phyloP scores from a whole-genome alignment of 2,329 filamentous ascomycete species.

The Monilinia polystroma region DNA sequence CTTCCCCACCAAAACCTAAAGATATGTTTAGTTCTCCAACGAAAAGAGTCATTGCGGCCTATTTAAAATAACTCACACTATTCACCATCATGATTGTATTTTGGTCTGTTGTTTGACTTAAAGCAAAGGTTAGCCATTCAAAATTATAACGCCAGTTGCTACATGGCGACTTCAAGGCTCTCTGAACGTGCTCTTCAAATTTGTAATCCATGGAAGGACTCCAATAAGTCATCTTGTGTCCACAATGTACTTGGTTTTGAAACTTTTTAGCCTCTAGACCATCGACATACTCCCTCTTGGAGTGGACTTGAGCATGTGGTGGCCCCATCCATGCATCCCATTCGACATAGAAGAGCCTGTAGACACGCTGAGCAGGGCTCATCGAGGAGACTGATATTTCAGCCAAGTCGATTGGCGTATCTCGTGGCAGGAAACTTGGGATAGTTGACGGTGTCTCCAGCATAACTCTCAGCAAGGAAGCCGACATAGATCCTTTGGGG shows the following conservation, averaged over 20 bases:
- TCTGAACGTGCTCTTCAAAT: conserved; percentile 11
- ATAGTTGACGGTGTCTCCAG: background rate
- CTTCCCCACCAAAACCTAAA: background rate
- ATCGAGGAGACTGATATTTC: background rate
- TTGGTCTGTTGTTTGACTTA: background rate
- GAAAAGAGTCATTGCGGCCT: background rate
- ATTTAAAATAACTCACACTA: background rate
- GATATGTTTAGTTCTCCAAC: background rate
- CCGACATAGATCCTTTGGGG: background rate
- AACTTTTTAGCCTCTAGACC: background rate
- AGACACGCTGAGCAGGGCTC: background rate
- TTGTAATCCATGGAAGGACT: background rate
- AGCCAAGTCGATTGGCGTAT: background rate
- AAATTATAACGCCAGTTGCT: background rate
- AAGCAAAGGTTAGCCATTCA: background rate
- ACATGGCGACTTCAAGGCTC: background rate
- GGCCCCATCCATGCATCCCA: conserved; percentile 19
- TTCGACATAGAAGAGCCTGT: conserved; percentile 6
- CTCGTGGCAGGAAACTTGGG: background rate
- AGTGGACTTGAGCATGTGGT: background rate
- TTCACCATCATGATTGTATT: conserved; percentile 6
- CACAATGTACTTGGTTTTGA: background rate
- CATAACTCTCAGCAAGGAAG: background rate
- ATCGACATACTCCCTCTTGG: background rate
- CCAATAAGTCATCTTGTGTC: background rate